Evolutionary conservation across 768 basidiomycete species (phyloP).

Genomic region (Udeniomyces megalosporus): DNA sequence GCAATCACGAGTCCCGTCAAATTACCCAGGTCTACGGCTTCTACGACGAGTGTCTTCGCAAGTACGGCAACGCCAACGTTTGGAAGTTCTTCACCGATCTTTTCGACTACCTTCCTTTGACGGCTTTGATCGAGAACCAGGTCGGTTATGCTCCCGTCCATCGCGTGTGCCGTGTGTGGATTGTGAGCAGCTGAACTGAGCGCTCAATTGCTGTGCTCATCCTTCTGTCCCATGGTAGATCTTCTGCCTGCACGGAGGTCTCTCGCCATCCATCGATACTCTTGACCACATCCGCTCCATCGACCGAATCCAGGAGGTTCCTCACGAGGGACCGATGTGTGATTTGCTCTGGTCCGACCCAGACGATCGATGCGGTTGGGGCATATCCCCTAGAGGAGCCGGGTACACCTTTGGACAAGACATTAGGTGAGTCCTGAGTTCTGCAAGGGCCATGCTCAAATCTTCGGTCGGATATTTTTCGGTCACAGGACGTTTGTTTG

Average conservation of each 20-base stretch:
- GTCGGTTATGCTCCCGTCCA: conserved; percentile 40
- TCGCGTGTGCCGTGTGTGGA: too few relatives aligned
- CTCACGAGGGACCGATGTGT: conserved; percentile 99
- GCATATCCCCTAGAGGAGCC: conserved; percentile 94
- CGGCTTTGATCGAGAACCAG: conserved; percentile 97
- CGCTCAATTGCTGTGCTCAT: too few relatives aligned
- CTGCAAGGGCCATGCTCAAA: neutral
- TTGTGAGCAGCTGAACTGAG: too few relatives aligned
- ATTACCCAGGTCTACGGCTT: conserved; percentile 99
- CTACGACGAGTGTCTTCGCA: conserved; percentile 97
- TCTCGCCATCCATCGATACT: conserved; percentile 97
- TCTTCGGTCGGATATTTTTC: too few relatives aligned
- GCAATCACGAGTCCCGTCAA: conserved; percentile 97
- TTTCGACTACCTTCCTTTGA: conserved; percentile 93
- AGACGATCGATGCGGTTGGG: conserved; percentile 98
- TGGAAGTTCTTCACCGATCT: conserved; percentile 99
- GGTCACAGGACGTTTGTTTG: too few relatives aligned
- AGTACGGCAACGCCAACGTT: conserved; percentile 98
- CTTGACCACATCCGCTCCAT: conserved; percentile 98
- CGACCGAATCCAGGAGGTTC: conserved; percentile 97
- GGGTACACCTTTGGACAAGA: conserved; percentile 99
- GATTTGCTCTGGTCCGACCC: conserved; percentile 99
- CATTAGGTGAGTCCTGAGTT: conserved; percentile 33
- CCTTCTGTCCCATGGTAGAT: conserved; percentile 48
- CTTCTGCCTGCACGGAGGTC: conserved; percentile 94